Conservation (phyloP, 75 land plant genomes). For the Picea glauca region DNA sequence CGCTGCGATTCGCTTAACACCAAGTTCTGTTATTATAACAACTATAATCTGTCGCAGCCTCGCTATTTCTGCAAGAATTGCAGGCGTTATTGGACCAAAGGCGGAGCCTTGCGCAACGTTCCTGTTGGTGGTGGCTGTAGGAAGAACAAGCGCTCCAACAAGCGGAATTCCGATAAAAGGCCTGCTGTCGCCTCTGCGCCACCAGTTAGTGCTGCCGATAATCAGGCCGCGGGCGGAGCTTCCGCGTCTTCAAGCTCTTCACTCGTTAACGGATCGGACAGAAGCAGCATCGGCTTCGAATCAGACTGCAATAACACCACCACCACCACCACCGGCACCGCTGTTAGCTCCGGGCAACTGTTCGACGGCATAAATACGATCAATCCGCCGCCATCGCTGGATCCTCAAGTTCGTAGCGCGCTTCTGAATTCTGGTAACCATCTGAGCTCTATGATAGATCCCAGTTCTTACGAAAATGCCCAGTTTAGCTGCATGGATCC, state of each 20-base stretch:
- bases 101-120: slow-evolving; percentile 22
- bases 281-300: neutral
- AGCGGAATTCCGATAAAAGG: neutral
- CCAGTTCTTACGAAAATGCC: slow-evolving; percentile 1
- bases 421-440: slow-evolving; percentile 7
- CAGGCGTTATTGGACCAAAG: slow-evolving; percentile 19
- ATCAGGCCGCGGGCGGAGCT: neutral
- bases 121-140: slow-evolving; percentile 21
- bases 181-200: neutral
- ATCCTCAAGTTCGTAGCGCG: neutral
- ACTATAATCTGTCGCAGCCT: slow-evolving; percentile 11
- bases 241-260: neutral
- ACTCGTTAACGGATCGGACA: neutral
- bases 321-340: neutral
- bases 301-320: neutral
- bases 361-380: neutral
- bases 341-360: neutral
- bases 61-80: slow-evolving; percentile 18
- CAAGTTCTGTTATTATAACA: slow-evolving; percentile 19
- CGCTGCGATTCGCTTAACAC: slow-evolving; percentile 13
- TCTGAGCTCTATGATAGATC: neutral
- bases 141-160: slow-evolving; percentile 14
- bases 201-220: neutral
- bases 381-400: neutral
- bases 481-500: neutral